Conservation (phyloP, 768 basidiomycete genomes). For the Trametes cingulata region DNA sequence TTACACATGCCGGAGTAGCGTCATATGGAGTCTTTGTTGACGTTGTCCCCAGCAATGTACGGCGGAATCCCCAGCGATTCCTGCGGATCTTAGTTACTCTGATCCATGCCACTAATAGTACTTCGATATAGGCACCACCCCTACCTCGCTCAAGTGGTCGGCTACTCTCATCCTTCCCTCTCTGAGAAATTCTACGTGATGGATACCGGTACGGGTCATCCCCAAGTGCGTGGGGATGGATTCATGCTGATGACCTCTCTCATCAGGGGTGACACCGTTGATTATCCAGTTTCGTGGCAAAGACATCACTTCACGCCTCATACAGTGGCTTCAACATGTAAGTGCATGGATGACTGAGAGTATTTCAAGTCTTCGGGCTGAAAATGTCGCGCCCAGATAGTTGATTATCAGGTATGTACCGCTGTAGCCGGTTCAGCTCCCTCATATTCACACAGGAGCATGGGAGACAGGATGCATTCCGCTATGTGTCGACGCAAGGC, state of each 20-base stretch:
- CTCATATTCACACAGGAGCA: no score
- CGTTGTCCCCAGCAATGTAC: conserved; percentile 1
- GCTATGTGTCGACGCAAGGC: background rate
- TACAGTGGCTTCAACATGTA: conserved; percentile 14
- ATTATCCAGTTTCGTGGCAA: background rate
- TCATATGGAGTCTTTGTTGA: background rate
- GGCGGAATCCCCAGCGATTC: background rate
- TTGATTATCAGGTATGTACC: conserved; percentile 8
- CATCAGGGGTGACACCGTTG: background rate
- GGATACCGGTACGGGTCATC: conserved; percentile 13
- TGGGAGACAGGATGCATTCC: background rate
- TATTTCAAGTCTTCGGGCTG: background rate
- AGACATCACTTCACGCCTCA: background rate
- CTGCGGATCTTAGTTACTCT: no score
- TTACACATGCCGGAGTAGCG: no score
- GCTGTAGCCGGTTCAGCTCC: background rate
- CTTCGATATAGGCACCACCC: conserved; percentile 2
- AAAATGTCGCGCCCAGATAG: background rate
- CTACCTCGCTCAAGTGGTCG: conserved; percentile 5
- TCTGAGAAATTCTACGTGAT: conserved; percentile 12
- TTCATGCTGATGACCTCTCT: background rate
- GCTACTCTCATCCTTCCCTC: conserved; percentile 5
- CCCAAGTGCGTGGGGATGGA: no score
- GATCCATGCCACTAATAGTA: background rate
- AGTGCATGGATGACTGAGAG: background rate